A percentile compares a stretch with the other conserved stretches of the same genome.
Evolutionary conservation across 2,329 filamentous ascomycete genomes (phyloP).

Genomic region (Fonsecaea monophora): DNA sequence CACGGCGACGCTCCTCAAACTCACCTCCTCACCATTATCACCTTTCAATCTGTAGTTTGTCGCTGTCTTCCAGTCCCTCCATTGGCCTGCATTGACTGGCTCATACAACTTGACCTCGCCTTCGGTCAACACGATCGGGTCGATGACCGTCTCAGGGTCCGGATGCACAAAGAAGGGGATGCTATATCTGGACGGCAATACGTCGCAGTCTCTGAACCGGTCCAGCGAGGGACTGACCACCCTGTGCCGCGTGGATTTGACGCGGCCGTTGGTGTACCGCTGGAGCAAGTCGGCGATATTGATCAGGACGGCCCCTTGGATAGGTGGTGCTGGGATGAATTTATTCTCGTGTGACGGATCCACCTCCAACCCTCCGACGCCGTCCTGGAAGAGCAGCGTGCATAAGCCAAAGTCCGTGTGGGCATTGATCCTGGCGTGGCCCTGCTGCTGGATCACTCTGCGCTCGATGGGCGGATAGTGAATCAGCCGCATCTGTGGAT

Average conservation of each 20-base stretch:
- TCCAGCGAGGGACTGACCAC: constrained; percentile 44
- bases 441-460: constrained; percentile 21
- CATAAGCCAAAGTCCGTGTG: constrained; percentile 56
- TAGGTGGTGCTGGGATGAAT: constrained; percentile 41
- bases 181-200: constrained; percentile 41
- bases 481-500: constrained; percentile 41
- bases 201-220: constrained; percentile 29
- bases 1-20: constrained; percentile 14
- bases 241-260: constrained; percentile 60
- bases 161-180: constrained; percentile 46
- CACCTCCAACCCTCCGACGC: constrained; percentile 57
- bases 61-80: constrained; percentile 29
- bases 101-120: constrained; percentile 32
- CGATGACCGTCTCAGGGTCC: constrained; percentile 36
- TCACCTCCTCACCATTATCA: constrained; percentile 14
- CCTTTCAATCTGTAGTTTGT: constrained; percentile 27
- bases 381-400: constrained; percentile 57
- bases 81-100: constrained; percentile 33
- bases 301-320: constrained; percentile 58
- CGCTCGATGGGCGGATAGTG: constrained; percentile 47
- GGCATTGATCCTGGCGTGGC: constrained; percentile 37
- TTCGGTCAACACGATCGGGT: constrained; percentile 28
- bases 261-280: constrained; percentile 60
- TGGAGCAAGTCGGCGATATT: constrained; percentile 62
- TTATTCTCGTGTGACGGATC: constrained; percentile 32